Evolutionary conservation across 2,329 filamentous ascomycete genomes (phyloP), one percentile per base, ranked within the genome.

Genomic region (Xylaria sp.): DNA sequence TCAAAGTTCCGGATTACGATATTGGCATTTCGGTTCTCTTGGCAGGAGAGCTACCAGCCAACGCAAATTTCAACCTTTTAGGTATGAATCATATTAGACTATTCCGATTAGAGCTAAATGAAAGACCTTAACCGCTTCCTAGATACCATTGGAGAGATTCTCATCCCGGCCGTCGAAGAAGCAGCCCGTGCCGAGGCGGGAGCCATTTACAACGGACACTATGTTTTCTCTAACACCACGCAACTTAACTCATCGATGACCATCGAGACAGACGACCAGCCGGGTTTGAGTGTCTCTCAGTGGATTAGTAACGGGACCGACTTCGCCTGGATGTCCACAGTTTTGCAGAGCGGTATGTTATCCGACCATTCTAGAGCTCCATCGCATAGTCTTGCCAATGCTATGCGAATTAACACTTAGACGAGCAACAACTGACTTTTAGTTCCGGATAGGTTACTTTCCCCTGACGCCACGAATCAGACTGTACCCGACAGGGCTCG

Each of bases 1-100:
- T 4, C 5, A 61, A 32, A 68, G 66, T 84, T 3, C 83, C 81
- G 0, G 82, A 84, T 65, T 83, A 78, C 57, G 77, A 80, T 56
- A 74, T 82, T 15, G 82, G 83, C 0, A 81, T 84, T 65, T 77
- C 75, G 1, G 72, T 83, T 20, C 74, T 84, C 0, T 69, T 78
- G 1, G 82, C 81, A 10, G 80, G 79, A 15, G 64, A 73, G 8
- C 55, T 76, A 13, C 72, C 76, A 0, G 69, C 70, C 8, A 78
- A 79, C 46, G 70, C 70, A 7, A 76, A 74, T 34, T 78, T 77
- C 64, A 55, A 71, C 34, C 67, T 78, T 46, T 68, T 76, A 34
- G 77, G 74, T 75, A 72, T 7, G 68, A 20, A 48, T 28, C 20
- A 41, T 34, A 43, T 15, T 2, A 36, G 10, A 32, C 9, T 18